These are phyloP conservation scores for Globisporangium alternatum DNA, from an alignment of 352 stramenopile species.

Conservation along the genomic window DNA sequence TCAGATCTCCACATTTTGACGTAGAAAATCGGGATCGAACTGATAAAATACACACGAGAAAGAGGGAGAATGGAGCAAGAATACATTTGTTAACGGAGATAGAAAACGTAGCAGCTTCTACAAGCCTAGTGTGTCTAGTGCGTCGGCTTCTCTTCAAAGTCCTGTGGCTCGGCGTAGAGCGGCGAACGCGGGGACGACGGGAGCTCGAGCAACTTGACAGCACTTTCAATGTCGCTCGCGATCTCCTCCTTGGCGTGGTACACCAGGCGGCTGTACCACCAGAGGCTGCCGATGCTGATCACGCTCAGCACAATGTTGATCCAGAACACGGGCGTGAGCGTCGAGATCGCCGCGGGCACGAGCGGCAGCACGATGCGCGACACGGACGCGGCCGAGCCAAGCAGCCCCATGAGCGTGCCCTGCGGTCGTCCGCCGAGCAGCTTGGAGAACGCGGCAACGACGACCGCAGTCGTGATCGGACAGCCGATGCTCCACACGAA, in stretches of 20 bases:
- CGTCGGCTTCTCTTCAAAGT: slow-evolving; percentile 23
- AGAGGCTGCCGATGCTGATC: slow-evolving; percentile 54
- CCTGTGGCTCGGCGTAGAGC: slow-evolving; percentile 17
- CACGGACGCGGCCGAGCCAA: slow-evolving; percentile 68
- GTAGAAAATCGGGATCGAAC: background rate
- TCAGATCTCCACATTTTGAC: background rate
- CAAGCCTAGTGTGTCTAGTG: background rate
- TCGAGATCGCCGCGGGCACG: slow-evolving; percentile 44
- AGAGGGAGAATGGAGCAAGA: background rate
- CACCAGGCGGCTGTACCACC: slow-evolving; percentile 70
- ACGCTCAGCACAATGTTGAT: slow-evolving; percentile 64
- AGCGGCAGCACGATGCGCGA: slow-evolving; percentile 76
- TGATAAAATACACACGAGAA: background rate
- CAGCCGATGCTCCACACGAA: slow-evolving; percentile 82
- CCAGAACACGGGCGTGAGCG: slow-evolving; percentile 70
- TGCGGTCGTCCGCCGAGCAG: slow-evolving; percentile 70
- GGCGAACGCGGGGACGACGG: slow-evolving; percentile 7
- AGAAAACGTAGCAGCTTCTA: slow-evolving; percentile 1
- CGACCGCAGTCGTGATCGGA: slow-evolving; percentile 72
- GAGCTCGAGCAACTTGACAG: slow-evolving; percentile 10
- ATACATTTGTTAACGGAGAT: slow-evolving; percentile 2
- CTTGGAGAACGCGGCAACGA: slow-evolving; percentile 75
- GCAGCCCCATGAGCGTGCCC: slow-evolving; percentile 75
- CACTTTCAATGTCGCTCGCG: slow-evolving; percentile 14
- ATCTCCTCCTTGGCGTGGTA: slow-evolving; percentile 23